Evolutionary conservation across 805 yeast genomes (phyloP).

Genomic region (Yarrowia sp.): DNA sequence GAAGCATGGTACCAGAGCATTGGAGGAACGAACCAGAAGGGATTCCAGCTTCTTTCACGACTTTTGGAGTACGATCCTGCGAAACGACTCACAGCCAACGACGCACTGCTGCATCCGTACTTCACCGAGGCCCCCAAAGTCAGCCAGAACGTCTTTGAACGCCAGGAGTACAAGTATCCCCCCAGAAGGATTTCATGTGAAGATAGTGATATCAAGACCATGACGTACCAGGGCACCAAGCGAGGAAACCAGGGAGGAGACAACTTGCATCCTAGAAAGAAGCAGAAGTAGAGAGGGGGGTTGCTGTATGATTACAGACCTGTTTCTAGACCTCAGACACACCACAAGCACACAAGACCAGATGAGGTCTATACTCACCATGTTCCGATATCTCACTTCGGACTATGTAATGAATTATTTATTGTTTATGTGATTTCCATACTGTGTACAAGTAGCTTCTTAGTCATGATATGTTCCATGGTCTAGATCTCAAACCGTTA

Average conservation of each 20-base stretch:
- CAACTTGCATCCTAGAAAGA: slow-evolving; percentile 44
- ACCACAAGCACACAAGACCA: too few species aligned
- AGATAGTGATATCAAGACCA: slow-evolving; percentile 73
- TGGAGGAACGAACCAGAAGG: slow-evolving; percentile 74
- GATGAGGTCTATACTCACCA: too few species aligned
- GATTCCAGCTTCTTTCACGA: slow-evolving; percentile 67
- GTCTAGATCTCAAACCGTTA: not conserved
- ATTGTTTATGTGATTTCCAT: not conserved
- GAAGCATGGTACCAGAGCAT: slow-evolving; percentile 85
- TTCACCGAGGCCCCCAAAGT: slow-evolving; percentile 76
- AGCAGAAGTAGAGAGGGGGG: slow-evolving; percentile 44
- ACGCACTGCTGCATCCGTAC: slow-evolving; percentile 78
- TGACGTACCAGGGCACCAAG: slow-evolving; percentile 49
- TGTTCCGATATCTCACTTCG: too few species aligned
- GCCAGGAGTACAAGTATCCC: slow-evolving; percentile 77
- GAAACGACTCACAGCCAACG: slow-evolving; percentile 75
- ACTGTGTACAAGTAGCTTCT: too few species aligned
- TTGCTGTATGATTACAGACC: too few species aligned
- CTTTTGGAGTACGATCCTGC: slow-evolving; percentile 85
- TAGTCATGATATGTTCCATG: not conserved
- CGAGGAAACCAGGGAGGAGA: slow-evolving; percentile 46
- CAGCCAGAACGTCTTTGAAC: slow-evolving; percentile 78
- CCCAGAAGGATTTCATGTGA: slow-evolving; percentile 84
- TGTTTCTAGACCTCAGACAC: too few species aligned
- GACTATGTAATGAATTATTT: slow-evolving; percentile 10